phyloP scores from a whole-genome alignment of 2,329 filamentous ascomycete genomes.

The Aspergillus flavus region DNA sequence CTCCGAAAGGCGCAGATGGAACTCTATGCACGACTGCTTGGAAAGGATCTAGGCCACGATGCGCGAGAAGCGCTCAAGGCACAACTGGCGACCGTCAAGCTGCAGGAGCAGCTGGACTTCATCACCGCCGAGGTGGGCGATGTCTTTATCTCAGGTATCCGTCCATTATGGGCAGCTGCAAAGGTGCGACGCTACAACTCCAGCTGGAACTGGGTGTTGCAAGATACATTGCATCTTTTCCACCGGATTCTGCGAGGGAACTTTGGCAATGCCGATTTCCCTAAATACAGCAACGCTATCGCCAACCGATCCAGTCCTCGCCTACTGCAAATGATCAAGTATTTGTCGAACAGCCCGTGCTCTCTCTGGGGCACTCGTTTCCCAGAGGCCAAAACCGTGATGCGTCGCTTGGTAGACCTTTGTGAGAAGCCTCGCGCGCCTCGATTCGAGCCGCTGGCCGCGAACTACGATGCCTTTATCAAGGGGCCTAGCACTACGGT shows the following conservation, averaged over 20 bases:
- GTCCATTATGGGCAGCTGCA: constrained; percentile 87
- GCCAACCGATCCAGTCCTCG: not conserved
- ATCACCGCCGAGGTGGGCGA: constrained; percentile 93
- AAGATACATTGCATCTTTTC: constrained; percentile 76
- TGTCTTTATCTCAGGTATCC: constrained; percentile 91
- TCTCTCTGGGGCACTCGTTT: not conserved
- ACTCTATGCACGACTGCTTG: constrained; percentile 90
- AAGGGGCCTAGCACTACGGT: constrained; percentile 90
- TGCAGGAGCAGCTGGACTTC: constrained; percentile 63
- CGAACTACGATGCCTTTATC: constrained; percentile 61
- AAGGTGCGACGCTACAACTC: constrained; percentile 98
- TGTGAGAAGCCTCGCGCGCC: constrained; percentile 73
- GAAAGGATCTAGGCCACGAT: constrained; percentile 91
- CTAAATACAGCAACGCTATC: not conserved
- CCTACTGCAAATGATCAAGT: not conserved
- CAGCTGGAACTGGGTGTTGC: constrained; percentile 98
- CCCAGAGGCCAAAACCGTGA: not conserved
- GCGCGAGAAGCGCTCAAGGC: constrained; percentile 86
- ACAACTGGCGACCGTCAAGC: constrained; percentile 58
- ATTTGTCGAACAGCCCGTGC: not conserved
- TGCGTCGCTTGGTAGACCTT: not conserved
- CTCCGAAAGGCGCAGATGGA: constrained; percentile 99
- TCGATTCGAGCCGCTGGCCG: constrained; percentile 66
- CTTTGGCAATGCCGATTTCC: not conserved
- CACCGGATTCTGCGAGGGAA: not conserved